Conservation (phyloP, 108 stramenopile genomes). For the Nitzschia sp. region DNA sequence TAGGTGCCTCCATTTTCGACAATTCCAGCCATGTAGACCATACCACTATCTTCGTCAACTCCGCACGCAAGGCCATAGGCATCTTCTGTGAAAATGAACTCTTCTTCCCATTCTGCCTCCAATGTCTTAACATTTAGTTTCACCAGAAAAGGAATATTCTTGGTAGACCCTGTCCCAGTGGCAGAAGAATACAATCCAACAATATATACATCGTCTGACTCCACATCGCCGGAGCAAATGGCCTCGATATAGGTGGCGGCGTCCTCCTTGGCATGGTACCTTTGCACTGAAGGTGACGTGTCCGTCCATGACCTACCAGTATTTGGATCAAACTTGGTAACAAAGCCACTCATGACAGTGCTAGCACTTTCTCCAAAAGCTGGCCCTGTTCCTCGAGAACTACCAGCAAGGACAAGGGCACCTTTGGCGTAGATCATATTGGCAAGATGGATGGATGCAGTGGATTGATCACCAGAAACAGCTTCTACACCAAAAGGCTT, state of each 20-base stretch:
- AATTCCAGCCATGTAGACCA: slow-evolving; percentile 33
- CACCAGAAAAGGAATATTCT: slow-evolving; percentile 15
- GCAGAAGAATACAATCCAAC: slow-evolving; percentile 12
- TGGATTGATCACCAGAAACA: background rate
- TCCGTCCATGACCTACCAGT: slow-evolving; percentile 2
- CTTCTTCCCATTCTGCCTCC: slow-evolving; percentile 26
- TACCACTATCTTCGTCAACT: slow-evolving; percentile 4
- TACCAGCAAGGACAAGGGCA: slow-evolving; percentile 21
- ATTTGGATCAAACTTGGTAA: slow-evolving; percentile 26
- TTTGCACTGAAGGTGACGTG: background rate
- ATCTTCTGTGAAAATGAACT: slow-evolving; percentile 8
- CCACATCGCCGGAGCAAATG: slow-evolving; percentile 6
- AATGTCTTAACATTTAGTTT: slow-evolving; percentile 23
- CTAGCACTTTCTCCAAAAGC: slow-evolving; percentile 15
- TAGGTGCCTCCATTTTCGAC: slow-evolving; percentile 27
- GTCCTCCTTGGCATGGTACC: background rate
- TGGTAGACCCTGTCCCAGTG: background rate
- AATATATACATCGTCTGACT: slow-evolving; percentile 10
- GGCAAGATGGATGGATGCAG: slow-evolving; percentile 13
- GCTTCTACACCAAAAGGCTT: slow-evolving; percentile 24
- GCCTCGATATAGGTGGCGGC: slow-evolving; percentile 27
- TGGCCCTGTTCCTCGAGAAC: slow-evolving; percentile 11
- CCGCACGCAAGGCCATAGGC: slow-evolving; percentile 29
- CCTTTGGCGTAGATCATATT: slow-evolving; percentile 13
- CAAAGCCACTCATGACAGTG: slow-evolving; percentile 14